A percentile compares a stretch with the other conserved stretches of the same genome.
Evolutionary conservation across 768 basidiomycete species (phyloP).

Genomic region (Mycena belliarum): DNA sequence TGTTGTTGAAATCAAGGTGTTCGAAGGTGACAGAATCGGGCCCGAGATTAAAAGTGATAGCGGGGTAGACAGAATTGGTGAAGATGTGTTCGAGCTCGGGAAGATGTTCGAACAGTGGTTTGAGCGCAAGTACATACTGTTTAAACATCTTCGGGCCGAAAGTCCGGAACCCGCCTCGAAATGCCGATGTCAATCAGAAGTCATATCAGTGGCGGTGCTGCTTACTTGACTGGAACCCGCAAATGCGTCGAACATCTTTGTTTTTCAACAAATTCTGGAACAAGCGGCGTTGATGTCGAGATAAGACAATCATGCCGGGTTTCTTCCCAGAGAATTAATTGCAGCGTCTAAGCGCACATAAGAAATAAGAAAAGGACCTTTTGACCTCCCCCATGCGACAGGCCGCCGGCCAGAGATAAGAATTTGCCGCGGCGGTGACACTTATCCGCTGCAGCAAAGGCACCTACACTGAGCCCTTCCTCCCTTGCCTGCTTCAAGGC

Average conservation of each 20-base stretch:
- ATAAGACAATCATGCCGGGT: background rate
- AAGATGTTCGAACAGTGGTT: conserved; percentile 9
- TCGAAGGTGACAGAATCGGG: conserved; percentile 3
- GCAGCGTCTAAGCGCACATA: too few relatives aligned
- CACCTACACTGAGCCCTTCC: background rate
- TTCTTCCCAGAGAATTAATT: background rate
- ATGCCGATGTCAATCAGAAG: background rate
- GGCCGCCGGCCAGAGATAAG: conserved; percentile 20
- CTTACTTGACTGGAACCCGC: conserved; percentile 23
- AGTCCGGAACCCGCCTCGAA: conserved; percentile 19
- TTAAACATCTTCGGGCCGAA: conserved; percentile 26
- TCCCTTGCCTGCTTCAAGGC: conserved; percentile 1
- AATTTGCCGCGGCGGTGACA: conserved; percentile 26
- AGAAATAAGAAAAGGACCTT: background rate
- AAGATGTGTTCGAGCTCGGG: conserved; percentile 24
- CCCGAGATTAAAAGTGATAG: conserved; percentile 32
- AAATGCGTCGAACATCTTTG: background rate
- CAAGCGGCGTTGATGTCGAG: background rate
- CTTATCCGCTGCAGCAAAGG: conserved; percentile 2
- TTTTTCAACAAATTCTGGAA: background rate
- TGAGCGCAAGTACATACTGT: conserved; percentile 16
- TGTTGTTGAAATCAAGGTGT: conserved; percentile 30
- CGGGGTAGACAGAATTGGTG: conserved; percentile 28
- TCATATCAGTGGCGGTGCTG: background rate
- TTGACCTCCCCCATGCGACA: conserved; percentile 33